phyloP scores from a whole-genome alignment of 176 grass and related monocot species.

The Carex myosuroides region DNA sequence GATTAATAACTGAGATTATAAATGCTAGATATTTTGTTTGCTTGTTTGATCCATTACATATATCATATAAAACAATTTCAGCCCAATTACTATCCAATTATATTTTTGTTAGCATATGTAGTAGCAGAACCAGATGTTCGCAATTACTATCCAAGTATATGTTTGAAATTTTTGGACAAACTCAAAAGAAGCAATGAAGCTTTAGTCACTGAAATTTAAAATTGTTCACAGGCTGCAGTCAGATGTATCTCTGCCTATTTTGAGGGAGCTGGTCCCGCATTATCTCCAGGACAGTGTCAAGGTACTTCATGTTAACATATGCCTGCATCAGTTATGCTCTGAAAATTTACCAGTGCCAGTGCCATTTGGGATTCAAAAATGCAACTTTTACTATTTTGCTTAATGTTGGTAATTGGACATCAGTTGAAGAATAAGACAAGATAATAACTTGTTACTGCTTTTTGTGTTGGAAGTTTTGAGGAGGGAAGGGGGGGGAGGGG shows the following conservation, averaged over 20 bases:
- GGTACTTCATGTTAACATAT: constrained; percentile 35
- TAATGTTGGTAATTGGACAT: background rate
- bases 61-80: background rate
- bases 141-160: background rate
- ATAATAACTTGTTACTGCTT: background rate
- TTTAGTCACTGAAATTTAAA: constrained; percentile 5
- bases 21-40: background rate
- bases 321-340: background rate
- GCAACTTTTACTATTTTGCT: background rate
- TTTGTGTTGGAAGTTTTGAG: background rate
- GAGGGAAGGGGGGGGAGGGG: background rate
- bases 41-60: no score
- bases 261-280: constrained; percentile 80
- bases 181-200: background rate
- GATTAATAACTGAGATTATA: background rate
- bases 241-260: constrained; percentile 92
- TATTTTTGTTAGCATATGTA: background rate
- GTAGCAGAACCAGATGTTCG: background rate
- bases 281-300: constrained; percentile 96
- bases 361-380: background rate
- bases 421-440: background rate
- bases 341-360: background rate
- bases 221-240: constrained; percentile 58
- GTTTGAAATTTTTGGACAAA: background rate
- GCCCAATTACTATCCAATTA: background rate